Evolutionary conservation across 1,284 basidiomycete species (phyloP).

Genomic region (Apiotrichum laibachii): DNA sequence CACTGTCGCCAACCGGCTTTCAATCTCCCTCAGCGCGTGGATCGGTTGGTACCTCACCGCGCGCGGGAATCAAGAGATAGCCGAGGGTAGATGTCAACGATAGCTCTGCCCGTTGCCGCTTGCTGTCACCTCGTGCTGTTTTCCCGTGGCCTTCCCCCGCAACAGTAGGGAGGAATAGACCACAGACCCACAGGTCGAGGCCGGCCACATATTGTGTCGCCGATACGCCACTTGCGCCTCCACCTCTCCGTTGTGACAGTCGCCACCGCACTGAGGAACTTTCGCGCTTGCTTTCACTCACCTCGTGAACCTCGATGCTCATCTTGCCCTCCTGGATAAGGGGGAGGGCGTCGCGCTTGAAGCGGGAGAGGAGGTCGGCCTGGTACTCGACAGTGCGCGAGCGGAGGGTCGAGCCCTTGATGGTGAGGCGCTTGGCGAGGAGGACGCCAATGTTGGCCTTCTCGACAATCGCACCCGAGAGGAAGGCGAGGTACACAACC

Average conservation of each 20-base stretch:
- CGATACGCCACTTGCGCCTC: too few species aligned
- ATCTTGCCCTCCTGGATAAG: slow-evolving; percentile 66
- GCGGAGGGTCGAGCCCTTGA: slow-evolving; percentile 85
- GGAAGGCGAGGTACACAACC: slow-evolving; percentile 56
- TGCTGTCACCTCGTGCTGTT: too few species aligned
- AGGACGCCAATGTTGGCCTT: slow-evolving; percentile 64
- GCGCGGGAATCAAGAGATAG: too few species aligned
- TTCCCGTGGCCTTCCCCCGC: too few species aligned
- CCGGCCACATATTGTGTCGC: too few species aligned
- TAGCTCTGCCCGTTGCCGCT: too few species aligned
- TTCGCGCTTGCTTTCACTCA: neutral
- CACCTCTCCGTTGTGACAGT: too few species aligned
- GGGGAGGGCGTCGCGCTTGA: slow-evolving; percentile 58
- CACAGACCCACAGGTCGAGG: neutral
- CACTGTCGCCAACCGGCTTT: too few species aligned
- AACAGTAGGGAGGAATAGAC: slow-evolving; percentile 36
- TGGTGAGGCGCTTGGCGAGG: slow-evolving; percentile 74
- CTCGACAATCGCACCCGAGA: slow-evolving; percentile 63
- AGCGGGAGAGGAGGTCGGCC: slow-evolving; percentile 68
- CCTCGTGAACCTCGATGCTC: slow-evolving; percentile 71
- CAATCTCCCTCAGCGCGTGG: too few species aligned
- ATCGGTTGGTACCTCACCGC: too few species aligned
- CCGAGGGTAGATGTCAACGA: too few species aligned
- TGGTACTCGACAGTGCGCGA: slow-evolving; percentile 78
- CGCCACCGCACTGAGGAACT: too few species aligned